These are phyloP conservation scores for Stephania yunnanensis DNA, from an alignment of 164 flowering plant species.

Conservation along the genomic window DNA sequence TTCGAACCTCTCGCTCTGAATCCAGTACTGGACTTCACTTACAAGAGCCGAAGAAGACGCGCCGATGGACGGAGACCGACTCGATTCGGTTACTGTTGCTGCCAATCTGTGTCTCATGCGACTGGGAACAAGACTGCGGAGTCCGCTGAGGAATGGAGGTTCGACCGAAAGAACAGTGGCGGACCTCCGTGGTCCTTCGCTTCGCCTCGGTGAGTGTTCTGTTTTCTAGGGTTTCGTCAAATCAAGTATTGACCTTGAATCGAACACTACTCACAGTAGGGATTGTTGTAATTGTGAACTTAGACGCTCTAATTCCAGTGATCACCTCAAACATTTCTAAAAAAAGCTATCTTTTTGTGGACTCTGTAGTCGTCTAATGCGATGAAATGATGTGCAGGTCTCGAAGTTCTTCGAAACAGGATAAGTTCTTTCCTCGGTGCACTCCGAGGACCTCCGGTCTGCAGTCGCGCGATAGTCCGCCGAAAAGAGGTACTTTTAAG, in stretches of 20 bases:
- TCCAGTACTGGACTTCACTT: conserved; percentile 15
- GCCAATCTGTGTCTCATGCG: conserved; percentile 28
- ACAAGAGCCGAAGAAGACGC: conserved; percentile 12
- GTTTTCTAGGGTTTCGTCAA: background rate
- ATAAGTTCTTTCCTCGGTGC: conserved; percentile 67
- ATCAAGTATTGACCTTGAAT: background rate
- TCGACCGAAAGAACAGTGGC: conserved; percentile 34
- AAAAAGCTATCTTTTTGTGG: background rate
- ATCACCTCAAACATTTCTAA: background rate
- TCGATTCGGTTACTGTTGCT: conserved; percentile 35
- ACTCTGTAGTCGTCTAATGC: no score
- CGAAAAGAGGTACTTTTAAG: conserved; percentile 67
- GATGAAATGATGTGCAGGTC: conserved; percentile 29
- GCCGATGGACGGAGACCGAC: conserved; percentile 14
- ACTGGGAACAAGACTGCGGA: conserved; percentile 28
- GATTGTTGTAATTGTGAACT: background rate
- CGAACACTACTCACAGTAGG: background rate
- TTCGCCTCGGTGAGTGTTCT: conserved; percentile 44
- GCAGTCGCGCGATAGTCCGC: conserved; percentile 91
- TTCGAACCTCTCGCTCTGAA: conserved; percentile 8
- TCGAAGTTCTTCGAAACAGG: conserved; percentile 46
- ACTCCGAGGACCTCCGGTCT: conserved; percentile 67
- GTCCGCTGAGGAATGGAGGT: conserved; percentile 41
- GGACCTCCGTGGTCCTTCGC: conserved; percentile 50
- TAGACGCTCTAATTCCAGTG: no score